phyloP scores from a whole-genome alignment of 1,284 basidiomycete genomes.

The Anthracocystis setariae region DNA sequence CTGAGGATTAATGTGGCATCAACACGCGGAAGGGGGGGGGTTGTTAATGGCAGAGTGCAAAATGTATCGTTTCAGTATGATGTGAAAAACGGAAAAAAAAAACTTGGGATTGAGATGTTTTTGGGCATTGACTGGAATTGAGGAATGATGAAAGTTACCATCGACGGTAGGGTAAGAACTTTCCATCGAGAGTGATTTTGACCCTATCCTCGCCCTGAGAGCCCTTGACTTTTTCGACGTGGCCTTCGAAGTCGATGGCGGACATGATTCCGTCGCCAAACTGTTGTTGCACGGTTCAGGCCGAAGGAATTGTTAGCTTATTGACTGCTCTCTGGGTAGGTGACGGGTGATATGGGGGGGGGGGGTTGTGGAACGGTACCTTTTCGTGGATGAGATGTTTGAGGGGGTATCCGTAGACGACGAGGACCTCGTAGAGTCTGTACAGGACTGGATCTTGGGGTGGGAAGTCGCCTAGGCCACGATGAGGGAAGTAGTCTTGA shows the following conservation, averaged over 20 bases:
- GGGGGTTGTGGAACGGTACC: slow-evolving; percentile 37
- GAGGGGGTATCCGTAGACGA: slow-evolving; percentile 62
- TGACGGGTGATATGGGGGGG: no score
- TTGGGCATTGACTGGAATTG: not conserved
- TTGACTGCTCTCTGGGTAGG: no score
- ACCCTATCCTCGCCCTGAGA: slow-evolving; percentile 56
- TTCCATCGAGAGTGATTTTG: slow-evolving; percentile 63
- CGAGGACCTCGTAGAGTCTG: slow-evolving; percentile 48
- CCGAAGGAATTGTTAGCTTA: no score
- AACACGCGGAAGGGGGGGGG: no score
- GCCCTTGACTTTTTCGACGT: slow-evolving; percentile 57
- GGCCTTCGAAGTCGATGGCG: slow-evolving; percentile 62
- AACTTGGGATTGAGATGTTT: no score
- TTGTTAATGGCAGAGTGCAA: no score
- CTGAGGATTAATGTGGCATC: slow-evolving; percentile 29
- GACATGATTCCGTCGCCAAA: slow-evolving; percentile 63
- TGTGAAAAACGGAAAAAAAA: no score
- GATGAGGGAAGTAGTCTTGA: slow-evolving; percentile 49
- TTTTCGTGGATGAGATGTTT: slow-evolving; percentile 65
- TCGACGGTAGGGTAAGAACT: slow-evolving; percentile 56
- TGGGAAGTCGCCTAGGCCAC: slow-evolving; percentile 56
- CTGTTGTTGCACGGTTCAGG: no score
- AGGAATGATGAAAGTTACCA: slow-evolving; percentile 30
- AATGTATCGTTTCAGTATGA: no score
- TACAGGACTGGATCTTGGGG: slow-evolving; percentile 55